Conservation (phyloP, 2,329 filamentous ascomycete genomes). For the Thermoascus crustaceus region DNA sequence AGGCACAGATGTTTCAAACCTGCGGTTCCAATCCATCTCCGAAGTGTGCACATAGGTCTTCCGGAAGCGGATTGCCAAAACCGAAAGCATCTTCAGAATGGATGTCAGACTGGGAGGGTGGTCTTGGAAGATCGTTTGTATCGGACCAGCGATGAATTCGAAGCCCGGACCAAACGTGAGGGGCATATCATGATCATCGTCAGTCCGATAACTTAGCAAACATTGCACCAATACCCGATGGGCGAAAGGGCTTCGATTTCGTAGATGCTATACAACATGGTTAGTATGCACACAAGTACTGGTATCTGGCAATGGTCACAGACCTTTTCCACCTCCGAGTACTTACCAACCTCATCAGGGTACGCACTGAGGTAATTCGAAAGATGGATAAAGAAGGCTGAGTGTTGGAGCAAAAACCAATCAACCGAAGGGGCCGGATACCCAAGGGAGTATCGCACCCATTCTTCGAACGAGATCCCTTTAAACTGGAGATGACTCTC, state of each 20-base stretch:
- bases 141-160: conserved; percentile 30
- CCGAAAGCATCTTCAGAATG: conserved; percentile 30
- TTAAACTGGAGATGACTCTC: conserved; percentile 35
- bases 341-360: conserved; percentile 23
- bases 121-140: conserved; percentile 28
- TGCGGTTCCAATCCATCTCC: conserved; percentile 26
- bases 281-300: not conserved
- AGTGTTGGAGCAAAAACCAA: conserved; percentile 34
- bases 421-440: conserved; percentile 26
- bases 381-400: conserved; percentile 26
- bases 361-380: conserved; percentile 23
- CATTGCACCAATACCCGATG: conserved; percentile 26
- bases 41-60: conserved; percentile 26
- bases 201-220: conserved; percentile 18
- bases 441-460: conserved; percentile 31
- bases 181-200: conserved; percentile 9
- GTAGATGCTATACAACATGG: conserved; percentile 23
- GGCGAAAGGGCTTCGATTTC: conserved; percentile 29
- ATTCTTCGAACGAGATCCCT: conserved; percentile 31
- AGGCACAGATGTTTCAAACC: conserved; percentile 23
- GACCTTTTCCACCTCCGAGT: conserved; percentile 31
- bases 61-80: conserved; percentile 27
- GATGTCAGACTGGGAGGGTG: conserved; percentile 21
- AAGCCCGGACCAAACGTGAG: conserved; percentile 15
- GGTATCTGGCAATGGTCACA: not conserved